Percentiles rank a stretch among this genome's conserved stretches.
Evolutionary conservation across 2,329 filamentous ascomycete genomes (phyloP).

Genomic region (Byssothecium circinans): DNA sequence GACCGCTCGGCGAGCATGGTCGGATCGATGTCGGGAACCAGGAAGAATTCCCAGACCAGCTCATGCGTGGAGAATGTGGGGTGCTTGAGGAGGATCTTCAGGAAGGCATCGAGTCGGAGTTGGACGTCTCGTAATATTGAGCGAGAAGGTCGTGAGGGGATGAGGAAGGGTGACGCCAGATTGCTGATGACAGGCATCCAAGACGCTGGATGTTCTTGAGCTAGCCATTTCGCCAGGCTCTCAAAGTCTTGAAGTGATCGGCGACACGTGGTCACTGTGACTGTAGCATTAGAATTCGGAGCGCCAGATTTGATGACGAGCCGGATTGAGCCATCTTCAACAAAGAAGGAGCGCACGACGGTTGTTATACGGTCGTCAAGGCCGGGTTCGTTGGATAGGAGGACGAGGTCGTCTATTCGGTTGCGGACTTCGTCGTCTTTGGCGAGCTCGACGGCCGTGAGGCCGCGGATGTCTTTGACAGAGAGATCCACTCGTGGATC

Average conservation of each 20-base stretch:
- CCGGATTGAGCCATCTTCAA: slow-evolving; percentile 91
- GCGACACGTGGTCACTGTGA: slow-evolving; percentile 92
- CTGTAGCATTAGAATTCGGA: slow-evolving; percentile 76
- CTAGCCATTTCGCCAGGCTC: slow-evolving; percentile 79
- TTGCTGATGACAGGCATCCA: slow-evolving; percentile 83
- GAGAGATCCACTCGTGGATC: slow-evolving; percentile 85
- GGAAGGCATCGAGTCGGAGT: slow-evolving; percentile 79
- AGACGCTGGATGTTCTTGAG: slow-evolving; percentile 89
- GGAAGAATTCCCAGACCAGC: slow-evolving; percentile 98
- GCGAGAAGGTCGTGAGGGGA: slow-evolving; percentile 87
- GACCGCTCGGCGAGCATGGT: slow-evolving; percentile 89
- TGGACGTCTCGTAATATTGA: slow-evolving; percentile 87
- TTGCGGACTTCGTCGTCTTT: slow-evolving; percentile 98
- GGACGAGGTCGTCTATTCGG: slow-evolving; percentile 87
- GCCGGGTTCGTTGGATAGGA: slow-evolving; percentile 69
- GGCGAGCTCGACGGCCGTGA: slow-evolving; percentile 93
- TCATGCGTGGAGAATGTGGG: slow-evolving; percentile 95
- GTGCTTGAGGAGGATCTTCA: slow-evolving; percentile 83
- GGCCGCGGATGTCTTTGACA: slow-evolving; percentile 79
- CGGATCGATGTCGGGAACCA: slow-evolving; percentile 89
- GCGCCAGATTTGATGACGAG: slow-evolving; percentile 93
- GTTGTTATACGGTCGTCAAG: slow-evolving; percentile 83
- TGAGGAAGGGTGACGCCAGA: slow-evolving; percentile 84
- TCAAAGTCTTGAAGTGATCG: slow-evolving; percentile 89
- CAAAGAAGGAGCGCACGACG: slow-evolving; percentile 93